These are phyloP conservation scores for Ceratocystis alfenasii DNA, from an alignment of 2,329 filamentous ascomycete genomes.

Conservation along the genomic window DNA sequence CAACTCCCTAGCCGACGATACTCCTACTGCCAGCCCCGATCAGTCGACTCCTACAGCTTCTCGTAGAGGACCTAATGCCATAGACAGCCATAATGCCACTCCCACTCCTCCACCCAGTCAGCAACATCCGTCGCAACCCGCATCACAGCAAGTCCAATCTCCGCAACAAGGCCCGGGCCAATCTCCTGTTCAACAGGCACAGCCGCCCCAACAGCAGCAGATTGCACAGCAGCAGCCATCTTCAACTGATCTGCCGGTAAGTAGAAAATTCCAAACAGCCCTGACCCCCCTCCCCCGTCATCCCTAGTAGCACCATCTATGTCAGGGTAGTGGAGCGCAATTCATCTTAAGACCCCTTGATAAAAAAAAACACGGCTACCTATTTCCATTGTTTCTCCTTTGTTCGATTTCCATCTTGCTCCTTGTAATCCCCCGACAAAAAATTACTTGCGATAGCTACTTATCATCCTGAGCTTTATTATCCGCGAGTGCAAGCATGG, in stretches of 20 bases:
- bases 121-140: slow-evolving; percentile 10
- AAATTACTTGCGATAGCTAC: neutral
- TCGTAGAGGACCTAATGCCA: slow-evolving; percentile 39
- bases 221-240: slow-evolving; percentile 24
- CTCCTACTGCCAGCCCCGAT: slow-evolving; percentile 50
- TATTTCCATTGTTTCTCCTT: slow-evolving; percentile 18
- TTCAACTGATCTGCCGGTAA: slow-evolving; percentile 34
- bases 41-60: slow-evolving; percentile 31
- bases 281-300: neutral
- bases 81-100: slow-evolving; percentile 16
- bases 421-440: neutral
- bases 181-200: slow-evolving; percentile 17
- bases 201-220: slow-evolving; percentile 31
- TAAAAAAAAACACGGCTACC: slow-evolving; percentile 4
- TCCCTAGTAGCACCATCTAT: slow-evolving; percentile 9
- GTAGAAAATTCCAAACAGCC: slow-evolving; percentile 24
- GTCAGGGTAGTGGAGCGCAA: slow-evolving; percentile 6
- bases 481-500: neutral
- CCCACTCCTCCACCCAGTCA: slow-evolving; percentile 9
- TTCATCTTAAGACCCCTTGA: slow-evolving; percentile 13
- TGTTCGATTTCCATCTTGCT: neutral
- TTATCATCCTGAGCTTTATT: neutral
- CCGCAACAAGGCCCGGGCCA: slow-evolving; percentile 23
- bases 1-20: slow-evolving; percentile 55
- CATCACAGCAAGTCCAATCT: slow-evolving; percentile 9